These are phyloP conservation scores for Biscutella auriculata DNA, from an alignment of 441 rosid species.

Conservation along the genomic window DNA sequence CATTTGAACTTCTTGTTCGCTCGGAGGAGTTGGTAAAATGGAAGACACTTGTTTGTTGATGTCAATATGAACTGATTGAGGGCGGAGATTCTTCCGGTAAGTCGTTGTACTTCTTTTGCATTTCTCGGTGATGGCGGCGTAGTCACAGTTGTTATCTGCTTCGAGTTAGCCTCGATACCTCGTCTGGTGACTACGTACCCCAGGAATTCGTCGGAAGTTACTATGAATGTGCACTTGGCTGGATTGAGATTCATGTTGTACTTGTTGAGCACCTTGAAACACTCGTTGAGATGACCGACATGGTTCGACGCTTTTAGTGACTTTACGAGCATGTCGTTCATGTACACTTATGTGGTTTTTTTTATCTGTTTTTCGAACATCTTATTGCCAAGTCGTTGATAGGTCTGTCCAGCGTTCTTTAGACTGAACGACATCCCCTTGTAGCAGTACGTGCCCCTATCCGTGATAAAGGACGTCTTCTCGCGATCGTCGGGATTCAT, in stretches of 20 bases:
- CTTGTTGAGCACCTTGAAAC: too few species aligned
- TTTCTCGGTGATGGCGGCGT: too few species aligned
- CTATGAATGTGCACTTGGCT: neutral
- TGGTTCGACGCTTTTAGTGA: neutral
- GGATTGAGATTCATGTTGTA: neutral
- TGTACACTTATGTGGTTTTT: neutral
- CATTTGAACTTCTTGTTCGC: too few species aligned
- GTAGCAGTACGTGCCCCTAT: neutral
- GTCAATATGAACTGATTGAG: too few species aligned
- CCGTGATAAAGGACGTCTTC: neutral
- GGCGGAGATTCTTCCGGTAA: too few species aligned
- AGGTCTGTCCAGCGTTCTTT: neutral
- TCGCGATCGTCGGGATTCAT: neutral
- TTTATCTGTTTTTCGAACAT: neutral
- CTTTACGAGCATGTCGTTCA: neutral
- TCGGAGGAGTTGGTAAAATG: too few species aligned
- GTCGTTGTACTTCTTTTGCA: too few species aligned
- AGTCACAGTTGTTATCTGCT: too few species aligned
- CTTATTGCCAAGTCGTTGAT: neutral
- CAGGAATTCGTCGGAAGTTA: neutral
- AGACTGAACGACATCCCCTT: neutral
- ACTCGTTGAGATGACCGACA: too few species aligned
- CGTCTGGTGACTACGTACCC: too few species aligned
- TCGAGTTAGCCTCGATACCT: too few species aligned
- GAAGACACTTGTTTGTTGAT: too few species aligned